Conservation (phyloP, 2,329 filamentous ascomycete species). For the Fusarium chlamydosporum region DNA sequence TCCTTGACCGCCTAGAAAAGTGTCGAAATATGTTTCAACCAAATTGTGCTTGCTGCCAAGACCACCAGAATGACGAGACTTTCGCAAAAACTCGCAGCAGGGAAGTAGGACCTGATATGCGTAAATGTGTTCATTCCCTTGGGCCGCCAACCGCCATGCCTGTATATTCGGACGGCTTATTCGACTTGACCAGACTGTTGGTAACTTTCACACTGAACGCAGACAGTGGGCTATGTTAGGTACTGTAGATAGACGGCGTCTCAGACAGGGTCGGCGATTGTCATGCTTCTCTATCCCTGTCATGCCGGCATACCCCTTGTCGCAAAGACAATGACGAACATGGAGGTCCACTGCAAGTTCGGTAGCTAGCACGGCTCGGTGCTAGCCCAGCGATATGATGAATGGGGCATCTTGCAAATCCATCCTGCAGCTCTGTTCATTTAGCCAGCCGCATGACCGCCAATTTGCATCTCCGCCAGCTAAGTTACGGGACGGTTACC, state of each 20-base stretch:
- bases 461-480: slow-evolving; percentile 36
- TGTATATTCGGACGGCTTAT: background rate
- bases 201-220: slow-evolving; percentile 6
- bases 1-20: background rate
- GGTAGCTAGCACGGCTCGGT: slow-evolving; percentile 44
- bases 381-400: slow-evolving; percentile 47
- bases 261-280: slow-evolving; percentile 29
- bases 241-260: slow-evolving; percentile 2
- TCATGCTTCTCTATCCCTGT: slow-evolving; percentile 31
- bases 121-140: background rate
- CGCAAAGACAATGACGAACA: slow-evolving; percentile 49
- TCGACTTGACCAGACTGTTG: background rate
- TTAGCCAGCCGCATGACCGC: slow-evolving; percentile 43
- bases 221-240: background rate
- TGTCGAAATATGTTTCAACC: slow-evolving; percentile 7
- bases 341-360: slow-evolving; percentile 49
- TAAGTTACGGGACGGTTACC: slow-evolving; percentile 19
- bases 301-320: slow-evolving; percentile 35
- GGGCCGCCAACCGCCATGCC: background rate
- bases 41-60: background rate
- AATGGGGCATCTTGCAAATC: slow-evolving; percentile 45
- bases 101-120: no score
- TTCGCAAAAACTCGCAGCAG: slow-evolving; percentile 2
- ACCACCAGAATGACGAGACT: background rate
- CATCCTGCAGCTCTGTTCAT: slow-evolving; percentile 40